Conservation (phyloP, 1,284 basidiomycete genomes). For the Ustilago bromivora region DNA sequence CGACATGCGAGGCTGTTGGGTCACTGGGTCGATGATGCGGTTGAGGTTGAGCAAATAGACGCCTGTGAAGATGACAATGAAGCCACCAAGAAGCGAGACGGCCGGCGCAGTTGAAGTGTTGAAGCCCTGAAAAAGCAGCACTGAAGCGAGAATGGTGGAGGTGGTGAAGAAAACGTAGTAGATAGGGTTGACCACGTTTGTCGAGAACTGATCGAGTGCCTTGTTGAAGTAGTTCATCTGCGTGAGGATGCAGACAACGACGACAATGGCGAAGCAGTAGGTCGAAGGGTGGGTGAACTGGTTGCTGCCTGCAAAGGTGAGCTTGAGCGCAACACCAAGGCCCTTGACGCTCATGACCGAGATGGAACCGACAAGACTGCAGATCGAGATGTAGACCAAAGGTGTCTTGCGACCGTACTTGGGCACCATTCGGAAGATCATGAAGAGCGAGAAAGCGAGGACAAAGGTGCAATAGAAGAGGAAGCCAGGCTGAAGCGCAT, state of each 20-base stretch:
- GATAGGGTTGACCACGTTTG: constrained; percentile 98
- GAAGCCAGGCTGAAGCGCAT: constrained; percentile 82
- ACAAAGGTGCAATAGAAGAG: constrained; percentile 89
- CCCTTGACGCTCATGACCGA: constrained; percentile 96
- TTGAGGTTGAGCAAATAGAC: constrained; percentile 69
- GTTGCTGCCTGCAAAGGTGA: constrained; percentile 93
- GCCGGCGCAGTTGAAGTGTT: constrained; percentile 81
- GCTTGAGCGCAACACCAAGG: constrained; percentile 94
- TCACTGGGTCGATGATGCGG: constrained; percentile 60
- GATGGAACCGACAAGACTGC: constrained; percentile 84
- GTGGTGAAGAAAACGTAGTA: constrained; percentile 99
- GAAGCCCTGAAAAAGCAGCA: constrained; percentile 96
- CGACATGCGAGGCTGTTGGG: constrained; percentile 62
- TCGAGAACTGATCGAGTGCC: constrained; percentile 95
- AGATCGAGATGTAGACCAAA: constrained; percentile 92
- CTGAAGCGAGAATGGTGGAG: constrained; percentile 90
- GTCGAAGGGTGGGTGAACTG: constrained; percentile 95
- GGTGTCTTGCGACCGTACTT: constrained; percentile 88
- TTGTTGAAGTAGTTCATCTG: constrained; percentile 99
- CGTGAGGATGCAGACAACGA: constrained; percentile 86
- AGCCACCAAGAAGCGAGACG: constrained; percentile 67
- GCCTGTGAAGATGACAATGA: constrained; percentile 68
- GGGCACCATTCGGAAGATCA: constrained; percentile 88
- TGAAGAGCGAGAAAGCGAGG: constrained; percentile 80
- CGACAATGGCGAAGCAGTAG: constrained; percentile 89